Evolutionary conservation across 495 filamentous ascomycete species (phyloP).

Genomic region (Hyaloscypha variabilis): DNA sequence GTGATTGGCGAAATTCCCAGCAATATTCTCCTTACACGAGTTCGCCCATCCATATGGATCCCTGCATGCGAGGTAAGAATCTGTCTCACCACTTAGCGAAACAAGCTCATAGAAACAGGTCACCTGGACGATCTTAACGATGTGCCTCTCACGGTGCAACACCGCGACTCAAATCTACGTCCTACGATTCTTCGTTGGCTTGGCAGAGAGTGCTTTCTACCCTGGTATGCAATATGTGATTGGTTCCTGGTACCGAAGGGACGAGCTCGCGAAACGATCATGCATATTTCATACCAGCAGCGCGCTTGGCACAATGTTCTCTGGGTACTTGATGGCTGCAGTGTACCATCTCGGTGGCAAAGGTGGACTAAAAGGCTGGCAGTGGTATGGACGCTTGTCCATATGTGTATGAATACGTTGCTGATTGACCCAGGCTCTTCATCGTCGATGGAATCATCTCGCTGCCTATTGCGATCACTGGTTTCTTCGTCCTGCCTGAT

Average conservation of each 20-base stretch:
- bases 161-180: constrained; percentile 55
- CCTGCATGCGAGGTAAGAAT: constrained; percentile 39
- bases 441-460: constrained; percentile 43
- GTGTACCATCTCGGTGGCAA: constrained; percentile 50
- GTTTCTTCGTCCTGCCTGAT: constrained; percentile 48
- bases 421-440: constrained; percentile 30
- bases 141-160: constrained; percentile 49
- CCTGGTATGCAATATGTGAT: constrained; percentile 53
- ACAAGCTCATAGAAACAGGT: constrained; percentile 39
- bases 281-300: constrained; percentile 37
- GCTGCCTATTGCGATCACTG: constrained; percentile 47
- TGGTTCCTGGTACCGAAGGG: constrained; percentile 47
- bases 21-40: constrained; percentile 57
- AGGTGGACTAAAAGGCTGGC: constrained; percentile 52
- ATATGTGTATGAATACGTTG: not conserved
- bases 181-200: constrained; percentile 61
- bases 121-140: constrained; percentile 56
- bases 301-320: constrained; percentile 45
- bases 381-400: constrained; percentile 31
- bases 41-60: constrained; percentile 63
- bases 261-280: constrained; percentile 39
- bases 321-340: constrained; percentile 50
- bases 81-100: not conserved
- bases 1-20: constrained; percentile 66
- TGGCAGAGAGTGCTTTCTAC: constrained; percentile 50